phyloP scores from a whole-genome alignment of 768 basidiomycete species.

The Collybiopsis luxurians region DNA sequence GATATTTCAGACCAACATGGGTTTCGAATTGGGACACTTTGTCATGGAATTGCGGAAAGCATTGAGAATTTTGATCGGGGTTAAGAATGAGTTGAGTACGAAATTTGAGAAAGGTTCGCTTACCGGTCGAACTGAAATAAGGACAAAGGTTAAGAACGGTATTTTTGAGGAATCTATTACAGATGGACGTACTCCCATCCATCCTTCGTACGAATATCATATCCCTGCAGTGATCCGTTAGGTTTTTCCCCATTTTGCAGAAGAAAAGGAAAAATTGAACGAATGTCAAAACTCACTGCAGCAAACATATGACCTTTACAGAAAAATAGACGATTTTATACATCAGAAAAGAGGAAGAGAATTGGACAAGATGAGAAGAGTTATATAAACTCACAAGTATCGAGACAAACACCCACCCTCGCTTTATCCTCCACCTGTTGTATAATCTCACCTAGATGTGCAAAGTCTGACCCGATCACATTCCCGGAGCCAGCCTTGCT shows the following conservation, averaged over 20 bases:
- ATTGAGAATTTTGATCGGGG: too few species aligned
- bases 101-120: not conserved
- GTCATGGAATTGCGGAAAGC: not conserved
- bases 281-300: conserved; percentile 45
- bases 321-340: too few species aligned
- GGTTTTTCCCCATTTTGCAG: too few species aligned
- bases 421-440: conserved; percentile 65
- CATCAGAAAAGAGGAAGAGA: not conserved
- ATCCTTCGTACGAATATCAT: conserved; percentile 72
- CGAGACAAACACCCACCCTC: conserved; percentile 79
- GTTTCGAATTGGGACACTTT: conserved; percentile 47
- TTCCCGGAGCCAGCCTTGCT: conserved; percentile 12
- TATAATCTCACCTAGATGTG: conserved; percentile 70
- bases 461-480: conserved; percentile 44
- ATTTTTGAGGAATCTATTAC: too few species aligned
- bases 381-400: conserved; percentile 61
- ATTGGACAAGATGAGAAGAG: too few species aligned
- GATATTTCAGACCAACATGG: conserved; percentile 68
- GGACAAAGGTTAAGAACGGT: conserved; percentile 14
- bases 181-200: conserved; percentile 61
- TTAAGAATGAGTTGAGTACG: too few species aligned
- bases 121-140: not conserved
- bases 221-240: conserved; percentile 46
- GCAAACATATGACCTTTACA: conserved; percentile 71
- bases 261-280: not conserved